Base-by-base conservation (phyloP, 257 asterid species). In the Verbascum thapsus region DNA sequence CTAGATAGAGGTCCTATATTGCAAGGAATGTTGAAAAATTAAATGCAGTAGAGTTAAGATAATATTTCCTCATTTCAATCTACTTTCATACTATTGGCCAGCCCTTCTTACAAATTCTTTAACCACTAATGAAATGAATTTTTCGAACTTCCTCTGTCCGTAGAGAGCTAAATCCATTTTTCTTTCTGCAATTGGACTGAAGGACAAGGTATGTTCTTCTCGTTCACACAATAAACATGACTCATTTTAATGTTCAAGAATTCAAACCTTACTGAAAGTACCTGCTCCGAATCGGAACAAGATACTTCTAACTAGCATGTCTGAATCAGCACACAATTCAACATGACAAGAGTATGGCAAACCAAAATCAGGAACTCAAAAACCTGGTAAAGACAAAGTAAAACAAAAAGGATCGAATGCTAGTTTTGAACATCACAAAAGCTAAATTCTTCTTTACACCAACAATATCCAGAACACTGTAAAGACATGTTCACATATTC, bases 1-100 rank as follows among this genome's bases (percentile, higher is more conserved):
- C 63, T 70, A 41, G 73, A 62, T 49, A 56, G 74, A 70, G 84
- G 76, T 68, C 80, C 79, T 72, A 76, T 78, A 26, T 26, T 80
- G 73, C 73, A 79, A 61, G 40, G 34, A 49, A 18, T 16, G 54
- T 53, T 16, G 64, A 54, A 66, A 7, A 47, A 59, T 76, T 41
- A 61, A 42, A 34, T 30, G 49, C 45, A 48, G 51, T 23, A 63
- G 74, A 62, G 70, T 48, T 39, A 39, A 55, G n/a, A n/a, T n/a
- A n/a, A 39, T 30, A 45, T 50, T 4, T 0, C 64, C 32, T 40
- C 60, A 58, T 13, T 38, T n/a, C n/a, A n/a, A n/a, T n/a, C n/a
- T n/a, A n/a, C n/a, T 47, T 38, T 48, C 39, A 37, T 13, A 56
- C 18, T 19, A 7, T 61, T 1, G 15, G 9, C 53, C 53, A 20